Percentiles rank a stretch among this genome's conserved stretches.
Evolutionary conservation across 2,329 filamentous ascomycete genomes (phyloP).

Genomic region (Spiromastix sp.): DNA sequence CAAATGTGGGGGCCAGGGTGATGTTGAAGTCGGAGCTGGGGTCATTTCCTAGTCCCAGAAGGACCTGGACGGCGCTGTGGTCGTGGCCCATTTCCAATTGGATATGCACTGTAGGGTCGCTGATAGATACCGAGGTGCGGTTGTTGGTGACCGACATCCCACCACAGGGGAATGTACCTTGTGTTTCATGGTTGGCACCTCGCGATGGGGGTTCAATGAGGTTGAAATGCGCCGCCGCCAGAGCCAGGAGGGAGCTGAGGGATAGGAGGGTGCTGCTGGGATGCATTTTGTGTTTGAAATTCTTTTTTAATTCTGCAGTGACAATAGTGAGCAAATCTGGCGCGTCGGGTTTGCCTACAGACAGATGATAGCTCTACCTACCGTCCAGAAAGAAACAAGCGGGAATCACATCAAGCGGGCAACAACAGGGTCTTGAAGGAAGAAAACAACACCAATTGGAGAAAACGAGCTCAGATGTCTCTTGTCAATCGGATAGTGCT

Average conservation of each 20-base stretch:
- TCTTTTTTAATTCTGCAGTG: too few relatives aligned
- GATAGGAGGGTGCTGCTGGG: conserved; percentile 30
- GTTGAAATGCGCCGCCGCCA: conserved; percentile 45
- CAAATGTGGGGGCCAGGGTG: conserved; percentile 51
- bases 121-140: conserved; percentile 41
- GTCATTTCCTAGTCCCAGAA: conserved; percentile 42
- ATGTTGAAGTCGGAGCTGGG: conserved; percentile 57
- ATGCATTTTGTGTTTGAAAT: too few relatives aligned
- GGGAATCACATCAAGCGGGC: too few relatives aligned
- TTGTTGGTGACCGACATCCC: conserved; percentile 34
- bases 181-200: conserved; percentile 39
- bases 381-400: too few relatives aligned
- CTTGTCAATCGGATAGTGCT: too few relatives aligned
- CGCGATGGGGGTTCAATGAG: conserved; percentile 43
- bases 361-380: too few relatives aligned
- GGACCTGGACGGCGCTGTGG: conserved; percentile 42
- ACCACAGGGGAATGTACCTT: conserved; percentile 41
- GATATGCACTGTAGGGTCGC: conserved; percentile 39
- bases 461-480: too few relatives aligned
- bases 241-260: conserved; percentile 32
- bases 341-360: too few relatives aligned
- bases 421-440: too few relatives aligned
- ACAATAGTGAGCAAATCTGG: neutral
- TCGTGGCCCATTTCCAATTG: conserved; percentile 43
- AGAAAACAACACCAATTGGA: too few relatives aligned